Percentiles rank a stretch among this genome's conserved stretches.
Evolutionary conservation across 2,329 filamentous ascomycete species (phyloP).

Genomic region (Emmonsia crescens): DNA sequence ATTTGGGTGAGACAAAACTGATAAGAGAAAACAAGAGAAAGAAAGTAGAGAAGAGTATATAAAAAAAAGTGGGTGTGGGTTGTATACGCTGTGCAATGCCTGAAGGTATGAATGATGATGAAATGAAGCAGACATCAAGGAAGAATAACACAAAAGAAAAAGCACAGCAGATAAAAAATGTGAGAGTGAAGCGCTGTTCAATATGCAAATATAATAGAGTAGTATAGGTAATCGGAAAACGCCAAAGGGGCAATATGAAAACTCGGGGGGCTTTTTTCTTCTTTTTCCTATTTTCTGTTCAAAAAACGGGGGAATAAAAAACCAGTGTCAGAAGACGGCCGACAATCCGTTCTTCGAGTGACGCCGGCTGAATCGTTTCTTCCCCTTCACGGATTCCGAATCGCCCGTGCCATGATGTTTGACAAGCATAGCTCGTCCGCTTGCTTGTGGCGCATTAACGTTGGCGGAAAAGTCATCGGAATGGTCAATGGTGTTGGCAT

Average conservation of each 20-base stretch:
- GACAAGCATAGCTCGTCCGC: slow-evolving; percentile 36
- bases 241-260: not conserved
- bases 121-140: not conserved
- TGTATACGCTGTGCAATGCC: slow-evolving; percentile 3
- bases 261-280: not conserved
- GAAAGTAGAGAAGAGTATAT: slow-evolving; percentile 1
- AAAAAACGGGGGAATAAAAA: slow-evolving; percentile 7
- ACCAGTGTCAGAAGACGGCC: slow-evolving; percentile 57
- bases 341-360: slow-evolving; percentile 92
- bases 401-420: slow-evolving; percentile 35
- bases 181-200: not conserved
- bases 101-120: not conserved
- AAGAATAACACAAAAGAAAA: not conserved
- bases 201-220: slow-evolving; percentile 10
- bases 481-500: slow-evolving; percentile 35
- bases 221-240: slow-evolving; percentile 16
- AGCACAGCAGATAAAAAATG: not conserved
- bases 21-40: not conserved
- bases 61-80: slow-evolving; percentile 2
- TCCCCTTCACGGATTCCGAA: slow-evolving; percentile 45
- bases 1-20: not conserved
- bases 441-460: slow-evolving; percentile 14
- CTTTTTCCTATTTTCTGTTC: not conserved
- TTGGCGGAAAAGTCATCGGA: slow-evolving; percentile 30
- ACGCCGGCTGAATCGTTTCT: slow-evolving; percentile 72